These are phyloP conservation scores for Ceriops tagal DNA, from an alignment of 345 rosid genomes.

Conservation along the genomic window DNA sequence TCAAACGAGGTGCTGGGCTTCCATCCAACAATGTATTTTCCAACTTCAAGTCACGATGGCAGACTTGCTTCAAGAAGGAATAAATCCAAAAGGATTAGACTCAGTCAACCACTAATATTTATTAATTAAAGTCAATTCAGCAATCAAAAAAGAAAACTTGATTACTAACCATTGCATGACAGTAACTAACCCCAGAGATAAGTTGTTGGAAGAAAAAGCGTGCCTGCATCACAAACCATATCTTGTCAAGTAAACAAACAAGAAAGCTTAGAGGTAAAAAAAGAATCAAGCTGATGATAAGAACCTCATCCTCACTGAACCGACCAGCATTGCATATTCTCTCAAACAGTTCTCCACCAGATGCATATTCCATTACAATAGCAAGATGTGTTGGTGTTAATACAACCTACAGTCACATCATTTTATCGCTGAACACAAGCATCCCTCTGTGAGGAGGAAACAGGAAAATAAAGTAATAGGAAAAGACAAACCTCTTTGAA, in stretches of 20 bases:
- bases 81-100: constrained; percentile 7
- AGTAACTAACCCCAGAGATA: constrained; percentile 88
- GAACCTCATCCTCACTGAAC: constrained; percentile 92
- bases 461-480: neutral
- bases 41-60: constrained; percentile 92
- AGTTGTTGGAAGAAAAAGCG: constrained; percentile 98
- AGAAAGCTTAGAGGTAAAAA: neutral
- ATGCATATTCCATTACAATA: constrained; percentile 93
- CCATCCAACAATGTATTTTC: constrained; percentile 97
- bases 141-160: neutral
- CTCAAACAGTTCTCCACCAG: constrained; percentile 92
- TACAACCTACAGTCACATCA: constrained; percentile 46
- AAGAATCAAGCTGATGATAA: neutral
- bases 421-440: constrained; percentile 6
- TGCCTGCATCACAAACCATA: constrained; percentile 50
- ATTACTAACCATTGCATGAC: constrained; percentile 80
- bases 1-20: constrained; percentile 88
- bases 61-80: constrained; percentile 66
- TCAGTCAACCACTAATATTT: constrained; percentile 4
- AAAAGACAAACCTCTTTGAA: constrained; percentile 69
- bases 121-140: neutral
- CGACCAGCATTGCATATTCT: constrained; percentile 81
- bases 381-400: constrained; percentile 95
- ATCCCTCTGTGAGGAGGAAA: constrained; percentile 2
- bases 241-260: neutral